These are phyloP conservation scores for Neurospora hispaniola DNA, from an alignment of 495 filamentous ascomycete genomes.

Conservation along the genomic window DNA sequence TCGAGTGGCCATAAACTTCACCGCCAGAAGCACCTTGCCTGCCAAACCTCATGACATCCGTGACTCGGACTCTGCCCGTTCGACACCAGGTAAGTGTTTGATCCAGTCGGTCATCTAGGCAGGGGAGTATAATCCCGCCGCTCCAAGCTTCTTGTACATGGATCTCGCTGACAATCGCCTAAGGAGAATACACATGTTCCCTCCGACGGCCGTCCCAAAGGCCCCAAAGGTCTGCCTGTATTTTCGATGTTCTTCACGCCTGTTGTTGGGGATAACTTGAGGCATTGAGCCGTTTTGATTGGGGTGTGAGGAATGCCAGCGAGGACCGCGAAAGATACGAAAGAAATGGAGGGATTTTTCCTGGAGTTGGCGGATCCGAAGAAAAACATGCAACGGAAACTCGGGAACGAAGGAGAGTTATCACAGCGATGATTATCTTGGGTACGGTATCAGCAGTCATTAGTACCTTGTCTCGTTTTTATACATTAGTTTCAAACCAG, in stretches of 20 bases:
- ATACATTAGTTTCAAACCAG: background rate
- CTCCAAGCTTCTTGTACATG: background rate
- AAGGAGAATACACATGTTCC: background rate
- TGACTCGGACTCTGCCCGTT: background rate
- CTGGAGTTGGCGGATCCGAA: background rate
- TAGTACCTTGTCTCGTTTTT: background rate
- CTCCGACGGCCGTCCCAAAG: background rate
- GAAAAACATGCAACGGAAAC: background rate
- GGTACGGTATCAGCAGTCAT: background rate
- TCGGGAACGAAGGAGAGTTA: background rate
- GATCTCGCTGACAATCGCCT: background rate
- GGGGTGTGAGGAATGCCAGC: background rate
- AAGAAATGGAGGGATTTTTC: background rate
- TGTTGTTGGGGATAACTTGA: background rate
- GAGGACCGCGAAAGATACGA: background rate
- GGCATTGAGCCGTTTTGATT: background rate
- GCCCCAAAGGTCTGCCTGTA: background rate
- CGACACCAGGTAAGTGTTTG: background rate
- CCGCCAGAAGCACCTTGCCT: background rate
- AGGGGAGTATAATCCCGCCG: background rate
- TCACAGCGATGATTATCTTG: background rate
- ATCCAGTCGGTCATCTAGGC: background rate
- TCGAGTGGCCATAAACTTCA: background rate
- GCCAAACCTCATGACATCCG: background rate
- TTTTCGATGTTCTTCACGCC: background rate